phyloP scores from a whole-genome alignment of 139 green algal species.

The Chlamydomonas schloesseri region DNA sequence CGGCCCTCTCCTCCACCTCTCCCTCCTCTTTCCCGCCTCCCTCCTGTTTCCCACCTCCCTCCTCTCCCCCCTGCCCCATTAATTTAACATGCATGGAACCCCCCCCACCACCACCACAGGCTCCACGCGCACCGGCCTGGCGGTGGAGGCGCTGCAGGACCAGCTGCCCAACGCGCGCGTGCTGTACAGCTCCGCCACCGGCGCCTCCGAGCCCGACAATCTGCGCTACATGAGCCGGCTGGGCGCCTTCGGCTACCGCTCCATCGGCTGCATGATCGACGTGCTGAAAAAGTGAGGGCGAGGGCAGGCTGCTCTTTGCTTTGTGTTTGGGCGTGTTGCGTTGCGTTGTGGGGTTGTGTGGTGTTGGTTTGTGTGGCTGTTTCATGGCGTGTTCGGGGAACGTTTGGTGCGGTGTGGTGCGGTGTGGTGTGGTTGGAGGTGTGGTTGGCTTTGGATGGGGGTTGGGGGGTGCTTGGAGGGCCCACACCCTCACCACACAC shows the following conservation, averaged over 20 bases:
- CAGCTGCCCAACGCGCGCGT: constrained; percentile 83
- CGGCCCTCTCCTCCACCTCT: too few relatives aligned
- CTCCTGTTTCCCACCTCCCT: neutral
- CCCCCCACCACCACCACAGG: neutral
- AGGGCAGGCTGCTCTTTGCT: too few relatives aligned
- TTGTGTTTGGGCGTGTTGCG: neutral
- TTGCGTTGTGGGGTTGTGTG: neutral
- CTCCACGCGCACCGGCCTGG: constrained; percentile 79
- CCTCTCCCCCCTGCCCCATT: neutral
- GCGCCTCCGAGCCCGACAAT: constrained; percentile 89
- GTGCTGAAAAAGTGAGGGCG: constrained; percentile 42
- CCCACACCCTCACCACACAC: too few relatives aligned
- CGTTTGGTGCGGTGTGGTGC: too few relatives aligned
- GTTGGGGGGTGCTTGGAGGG: neutral
- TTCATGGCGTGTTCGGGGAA: too few relatives aligned
- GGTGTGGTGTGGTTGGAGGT: too few relatives aligned
- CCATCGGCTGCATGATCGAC: constrained; percentile 48
- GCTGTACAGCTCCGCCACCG: constrained; percentile 92
- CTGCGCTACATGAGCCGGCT: constrained; percentile 88
- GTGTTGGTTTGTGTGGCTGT: neutral
- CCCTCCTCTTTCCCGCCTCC: too few relatives aligned
- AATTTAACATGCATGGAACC: too few relatives aligned
- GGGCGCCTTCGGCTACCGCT: constrained; percentile 51
- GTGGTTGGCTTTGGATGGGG: too few relatives aligned
- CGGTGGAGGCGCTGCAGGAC: constrained; percentile 85